Base-by-base conservation (phyloP, 345 rosid species). In the Ricinus communis region DNA sequence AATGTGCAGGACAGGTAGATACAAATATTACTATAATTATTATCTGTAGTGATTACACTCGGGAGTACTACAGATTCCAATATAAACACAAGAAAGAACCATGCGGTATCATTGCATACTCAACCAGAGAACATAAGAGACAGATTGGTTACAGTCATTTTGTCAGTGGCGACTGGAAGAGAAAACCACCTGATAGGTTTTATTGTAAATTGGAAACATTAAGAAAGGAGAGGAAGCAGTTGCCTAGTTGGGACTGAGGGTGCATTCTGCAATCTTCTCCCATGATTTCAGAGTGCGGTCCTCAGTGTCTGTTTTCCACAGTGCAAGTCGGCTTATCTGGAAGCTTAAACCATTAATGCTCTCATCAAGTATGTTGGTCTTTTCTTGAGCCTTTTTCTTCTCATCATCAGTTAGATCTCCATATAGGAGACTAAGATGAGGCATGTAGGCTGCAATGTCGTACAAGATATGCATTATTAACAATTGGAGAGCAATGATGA, bases 391-490 rank as follows among this genome's bases (percentile, higher is more conserved):
- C 71, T 74, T 83, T 73, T 85, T 87, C 90, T 91, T 93, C 80
- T 85, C 91, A 21, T 89, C 90, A n/a, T 88, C 91, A 0, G 85
- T 81, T 50, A 89, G 83, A 82, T 91, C 89, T 0, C 83, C 88
- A 43, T 93, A 93, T 21, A 91, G 84, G 46, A 91, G 79, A 82
- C 98, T 93, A 71, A 87, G 68, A 83, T 89, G 98, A 13, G 97
- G 98, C 98, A 93, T 93, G 77, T 89, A 89, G 49, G 91, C 97
- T 93, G 82, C 84, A 40, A 72, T 0, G n/a, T 56, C 28, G 50
- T 22, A 1, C 45, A 33, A 61, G 7, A 2, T 5, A 43, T 63
- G 27, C 55, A 72, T 58, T 13, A 27, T 46, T 6, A 27, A 30
- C 56, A 62, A 8, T 36, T 50, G 41, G 3, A 18, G 31, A 4